Evolutionary conservation across 768 basidiomycete genomes (phyloP).

Genomic region (Tylopilus felleus): DNA sequence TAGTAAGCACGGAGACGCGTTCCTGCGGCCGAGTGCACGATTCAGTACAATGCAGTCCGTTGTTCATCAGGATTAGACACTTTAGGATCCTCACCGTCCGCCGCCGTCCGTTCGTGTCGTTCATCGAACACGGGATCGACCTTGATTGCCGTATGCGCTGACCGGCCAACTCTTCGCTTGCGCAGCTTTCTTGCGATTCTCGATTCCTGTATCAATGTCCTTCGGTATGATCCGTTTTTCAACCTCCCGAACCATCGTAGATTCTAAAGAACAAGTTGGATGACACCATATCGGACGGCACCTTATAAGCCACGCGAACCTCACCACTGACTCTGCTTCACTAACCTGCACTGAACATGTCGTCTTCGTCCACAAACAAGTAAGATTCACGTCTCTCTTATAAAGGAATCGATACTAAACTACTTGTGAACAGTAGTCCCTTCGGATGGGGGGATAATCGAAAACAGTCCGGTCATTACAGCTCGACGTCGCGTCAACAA

Average conservation of each 20-base stretch:
- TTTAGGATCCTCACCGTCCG: background rate
- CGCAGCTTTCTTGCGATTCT: background rate
- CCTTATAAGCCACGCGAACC: constrained; percentile 6
- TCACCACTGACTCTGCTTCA: background rate
- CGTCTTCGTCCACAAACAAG: constrained; percentile 2
- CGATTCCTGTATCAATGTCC: constrained; percentile 17
- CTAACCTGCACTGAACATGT: constrained; percentile 4
- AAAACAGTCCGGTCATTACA: background rate
- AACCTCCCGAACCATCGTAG: constrained; percentile 2
- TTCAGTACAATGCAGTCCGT: background rate
- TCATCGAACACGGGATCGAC: background rate
- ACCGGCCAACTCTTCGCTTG: background rate
- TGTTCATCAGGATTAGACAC: background rate
- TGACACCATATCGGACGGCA: background rate
- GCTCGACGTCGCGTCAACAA: constrained; percentile 2
- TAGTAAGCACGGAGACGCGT: background rate
- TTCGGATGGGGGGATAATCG: background rate
- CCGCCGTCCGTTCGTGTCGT: background rate
- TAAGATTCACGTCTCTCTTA: constrained; percentile 1
- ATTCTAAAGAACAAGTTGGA: constrained; percentile 3
- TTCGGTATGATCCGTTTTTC: constrained; percentile 7
- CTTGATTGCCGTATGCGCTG: background rate
- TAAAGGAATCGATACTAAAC: background rate
- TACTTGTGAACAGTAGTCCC: background rate
- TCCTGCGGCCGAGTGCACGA: background rate